Conservation (phyloP, 805 yeast genomes). For the Candida insectorum region DNA sequence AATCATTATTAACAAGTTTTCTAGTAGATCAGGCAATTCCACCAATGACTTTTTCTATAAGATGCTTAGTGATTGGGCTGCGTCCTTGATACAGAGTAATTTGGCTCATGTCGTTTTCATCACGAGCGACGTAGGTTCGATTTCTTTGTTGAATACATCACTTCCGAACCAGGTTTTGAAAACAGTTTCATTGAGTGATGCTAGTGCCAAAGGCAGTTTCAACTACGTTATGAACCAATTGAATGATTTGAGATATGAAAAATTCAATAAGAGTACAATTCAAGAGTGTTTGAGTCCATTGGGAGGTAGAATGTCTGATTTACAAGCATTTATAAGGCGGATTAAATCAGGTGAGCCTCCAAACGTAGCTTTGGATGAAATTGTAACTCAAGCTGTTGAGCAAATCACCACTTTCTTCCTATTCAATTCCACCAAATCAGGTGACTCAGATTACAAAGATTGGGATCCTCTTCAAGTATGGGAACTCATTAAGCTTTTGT, state of each 20-base stretch:
- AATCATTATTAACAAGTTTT: constrained; percentile 73
- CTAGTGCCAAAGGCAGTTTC: constrained; percentile 65
- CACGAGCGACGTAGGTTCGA: constrained; percentile 80
- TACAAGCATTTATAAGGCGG: constrained; percentile 86
- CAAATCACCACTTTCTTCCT: constrained; percentile 82
- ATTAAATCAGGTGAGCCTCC: constrained; percentile 86
- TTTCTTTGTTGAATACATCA: constrained; percentile 63
- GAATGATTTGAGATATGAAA: constrained; percentile 19
- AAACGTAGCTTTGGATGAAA: constrained; percentile 67
- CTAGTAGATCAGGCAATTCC: constrained; percentile 45
- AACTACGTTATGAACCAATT: constrained; percentile 64
- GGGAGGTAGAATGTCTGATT: constrained; percentile 93
- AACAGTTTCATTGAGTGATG: constrained; percentile 73
- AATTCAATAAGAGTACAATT: constrained; percentile 26
- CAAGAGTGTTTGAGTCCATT: constrained; percentile 64
- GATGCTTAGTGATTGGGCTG: constrained; percentile 86
- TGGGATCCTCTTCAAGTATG: constrained; percentile 84
- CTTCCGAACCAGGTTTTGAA: constrained; percentile 88
- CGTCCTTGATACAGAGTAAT: constrained; percentile 69
- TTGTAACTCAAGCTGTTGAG: constrained; percentile 81
- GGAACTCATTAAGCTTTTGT: constrained; percentile 68
- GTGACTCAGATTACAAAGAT: constrained; percentile 33
- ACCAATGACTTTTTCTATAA: constrained; percentile 62
- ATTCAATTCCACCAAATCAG: constrained; percentile 18
- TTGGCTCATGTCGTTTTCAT: constrained; percentile 86